phyloP scores from a whole-genome alignment of 116 monocot species.

The Cymodocea nodosa region DNA sequence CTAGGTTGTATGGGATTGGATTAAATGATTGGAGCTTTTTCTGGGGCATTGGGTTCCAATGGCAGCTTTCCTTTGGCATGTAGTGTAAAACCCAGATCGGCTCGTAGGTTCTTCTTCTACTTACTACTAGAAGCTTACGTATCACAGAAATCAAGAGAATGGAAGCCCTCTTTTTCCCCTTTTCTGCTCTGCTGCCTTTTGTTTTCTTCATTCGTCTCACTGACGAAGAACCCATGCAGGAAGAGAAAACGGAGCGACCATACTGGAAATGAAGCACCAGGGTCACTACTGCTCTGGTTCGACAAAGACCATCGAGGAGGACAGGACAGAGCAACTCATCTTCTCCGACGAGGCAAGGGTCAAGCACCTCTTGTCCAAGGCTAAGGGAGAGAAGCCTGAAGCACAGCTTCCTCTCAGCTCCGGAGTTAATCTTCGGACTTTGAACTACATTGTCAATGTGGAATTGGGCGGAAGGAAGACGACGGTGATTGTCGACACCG shows the following conservation, averaged over 20 bases:
- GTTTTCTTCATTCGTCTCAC: no score
- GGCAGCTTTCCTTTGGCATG: not conserved
- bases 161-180: not conserved
- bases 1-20: no score
- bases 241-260: constrained; percentile 26
- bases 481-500: constrained; percentile 74
- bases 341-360: constrained; percentile 29
- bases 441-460: constrained; percentile 56
- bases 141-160: no score
- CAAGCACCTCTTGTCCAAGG: constrained; percentile 21
- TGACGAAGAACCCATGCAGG: constrained; percentile 17
- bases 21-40: no score
- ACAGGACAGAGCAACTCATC: constrained; percentile 14
- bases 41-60: no score
- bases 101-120: not conserved
- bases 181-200: not conserved
- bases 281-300: constrained; percentile 5
- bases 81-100: not conserved
- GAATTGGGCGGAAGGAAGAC: constrained; percentile 25
- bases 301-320: constrained; percentile 6
- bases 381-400: not conserved
- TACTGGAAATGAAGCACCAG: constrained; percentile 46
- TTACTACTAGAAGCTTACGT: no score
- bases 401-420: constrained; percentile 36
- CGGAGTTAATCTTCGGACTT: constrained; percentile 42